phyloP scores from a whole-genome alignment of 2,329 filamentous ascomycete genomes.

The Triangularia setosa region DNA sequence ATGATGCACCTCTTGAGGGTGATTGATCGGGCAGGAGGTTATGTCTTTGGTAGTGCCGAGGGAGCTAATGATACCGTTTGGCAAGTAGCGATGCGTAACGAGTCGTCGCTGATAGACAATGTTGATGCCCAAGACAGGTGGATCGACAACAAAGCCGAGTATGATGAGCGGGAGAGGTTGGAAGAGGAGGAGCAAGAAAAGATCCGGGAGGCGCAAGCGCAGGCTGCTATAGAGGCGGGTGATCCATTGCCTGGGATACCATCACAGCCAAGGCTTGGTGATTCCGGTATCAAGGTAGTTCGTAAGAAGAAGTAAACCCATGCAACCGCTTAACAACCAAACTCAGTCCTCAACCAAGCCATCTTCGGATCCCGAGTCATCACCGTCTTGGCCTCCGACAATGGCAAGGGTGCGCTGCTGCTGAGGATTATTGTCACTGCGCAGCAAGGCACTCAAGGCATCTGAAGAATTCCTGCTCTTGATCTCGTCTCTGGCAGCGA shows the following conservation, averaged over 20 bases:
- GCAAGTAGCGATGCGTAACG: conserved; percentile 86
- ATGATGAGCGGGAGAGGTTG: conserved; percentile 73
- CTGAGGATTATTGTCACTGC: conserved; percentile 25
- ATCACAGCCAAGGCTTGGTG: conserved; percentile 37
- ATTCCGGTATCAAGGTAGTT: conserved; percentile 63
- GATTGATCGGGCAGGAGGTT: conserved; percentile 88
- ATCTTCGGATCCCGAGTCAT: conserved; percentile 45
- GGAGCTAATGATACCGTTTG: conserved; percentile 96
- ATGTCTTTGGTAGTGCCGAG: conserved; percentile 85
- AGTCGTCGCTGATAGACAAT: conserved; percentile 71
- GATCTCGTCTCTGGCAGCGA: conserved; percentile 56
- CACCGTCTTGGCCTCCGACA: conserved; percentile 37
- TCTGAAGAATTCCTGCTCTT: conserved; percentile 33
- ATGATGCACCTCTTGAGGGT: conserved; percentile 90
- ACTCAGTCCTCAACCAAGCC: conserved; percentile 44
- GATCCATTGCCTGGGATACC: conserved; percentile 37
- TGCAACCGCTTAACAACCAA: conserved; percentile 24
- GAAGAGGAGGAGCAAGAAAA: conserved; percentile 72
- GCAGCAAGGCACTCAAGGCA: conserved; percentile 31
- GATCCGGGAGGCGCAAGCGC: conserved; percentile 36
- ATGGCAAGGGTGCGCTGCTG: conserved; percentile 34
- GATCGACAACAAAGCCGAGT: conserved; percentile 85
- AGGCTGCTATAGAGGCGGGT: conserved; percentile 33
- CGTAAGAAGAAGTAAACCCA: conserved; percentile 54
- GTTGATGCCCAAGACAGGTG: conserved; percentile 93